Evolutionary conservation across 2,329 filamentous ascomycete species (phyloP).

Genomic region (Zymoseptoria tritici): DNA sequence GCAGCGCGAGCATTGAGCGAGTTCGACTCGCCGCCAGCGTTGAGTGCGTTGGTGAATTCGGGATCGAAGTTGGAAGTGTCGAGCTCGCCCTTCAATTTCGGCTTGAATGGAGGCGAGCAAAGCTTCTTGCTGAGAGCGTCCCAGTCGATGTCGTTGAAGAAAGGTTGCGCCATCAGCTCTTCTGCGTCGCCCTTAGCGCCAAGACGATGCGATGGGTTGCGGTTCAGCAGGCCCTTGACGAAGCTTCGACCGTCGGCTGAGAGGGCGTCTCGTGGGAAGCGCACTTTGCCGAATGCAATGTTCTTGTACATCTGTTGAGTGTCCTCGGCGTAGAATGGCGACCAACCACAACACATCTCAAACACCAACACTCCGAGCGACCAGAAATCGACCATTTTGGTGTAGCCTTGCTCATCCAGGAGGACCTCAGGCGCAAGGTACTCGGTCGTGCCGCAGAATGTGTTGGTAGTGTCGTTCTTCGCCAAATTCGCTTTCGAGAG

Average conservation of each 20-base stretch:
- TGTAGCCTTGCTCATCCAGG: slow-evolving; percentile 93
- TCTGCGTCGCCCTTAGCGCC: slow-evolving; percentile 87
- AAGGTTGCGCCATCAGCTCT: slow-evolving; percentile 87
- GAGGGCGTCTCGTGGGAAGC: slow-evolving; percentile 89
- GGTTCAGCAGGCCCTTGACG: slow-evolving; percentile 92
- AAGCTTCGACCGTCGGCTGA: slow-evolving; percentile 95
- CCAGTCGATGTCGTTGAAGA: slow-evolving; percentile 95
- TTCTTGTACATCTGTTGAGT: slow-evolving; percentile 99
- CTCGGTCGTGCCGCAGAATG: slow-evolving; percentile 96
- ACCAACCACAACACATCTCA: slow-evolving; percentile 99
- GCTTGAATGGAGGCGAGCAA: slow-evolving; percentile 94
- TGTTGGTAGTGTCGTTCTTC: slow-evolving; percentile 96
- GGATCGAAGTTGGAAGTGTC: slow-evolving; percentile 98
- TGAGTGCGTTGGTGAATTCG: slow-evolving; percentile 92
- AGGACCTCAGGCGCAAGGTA: slow-evolving; percentile 94
- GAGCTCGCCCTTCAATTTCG: slow-evolving; percentile 88
- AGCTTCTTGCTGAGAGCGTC: slow-evolving; percentile 78
- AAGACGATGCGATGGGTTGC: slow-evolving; percentile 91
- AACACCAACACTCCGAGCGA: slow-evolving; percentile 95
- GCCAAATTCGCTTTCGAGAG: slow-evolving; percentile 95
- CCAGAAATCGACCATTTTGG: slow-evolving; percentile 99
- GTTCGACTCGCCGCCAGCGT: slow-evolving; percentile 66
- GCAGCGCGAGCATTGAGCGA: slow-evolving; percentile 89
- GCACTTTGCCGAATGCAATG: slow-evolving; percentile 96
- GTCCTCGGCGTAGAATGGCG: slow-evolving; percentile 96